Conservation (phyloP, 176 grass and related monocot species). For the Carex myosuroides region DNA sequence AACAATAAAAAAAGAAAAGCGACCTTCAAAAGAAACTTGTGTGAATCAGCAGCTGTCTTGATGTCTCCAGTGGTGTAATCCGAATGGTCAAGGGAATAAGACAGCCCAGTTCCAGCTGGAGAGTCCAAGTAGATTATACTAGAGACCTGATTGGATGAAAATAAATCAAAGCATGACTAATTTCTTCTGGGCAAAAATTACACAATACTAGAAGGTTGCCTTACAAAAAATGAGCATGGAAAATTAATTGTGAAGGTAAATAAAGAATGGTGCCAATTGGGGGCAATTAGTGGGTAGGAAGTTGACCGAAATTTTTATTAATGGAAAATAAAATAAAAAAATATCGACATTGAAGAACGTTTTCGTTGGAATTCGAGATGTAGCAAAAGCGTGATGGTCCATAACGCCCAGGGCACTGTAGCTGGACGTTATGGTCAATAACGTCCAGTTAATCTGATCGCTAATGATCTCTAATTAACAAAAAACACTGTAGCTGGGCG, state of each 20-base stretch:
- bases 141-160: constrained; percentile 45
- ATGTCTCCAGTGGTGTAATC: constrained; percentile 75
- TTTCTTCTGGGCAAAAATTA: background rate
- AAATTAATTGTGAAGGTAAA: background rate
- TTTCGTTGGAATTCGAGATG: no score
- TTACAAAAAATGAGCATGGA: background rate
- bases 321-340: no score
- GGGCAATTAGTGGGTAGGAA: background rate
- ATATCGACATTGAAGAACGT: no score
- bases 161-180: constrained; percentile 6
- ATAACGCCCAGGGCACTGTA: no score
- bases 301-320: no score
- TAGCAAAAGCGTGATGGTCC: no score
- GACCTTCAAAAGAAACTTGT: constrained; percentile 81
- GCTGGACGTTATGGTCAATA: no score
- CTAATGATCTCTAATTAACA: no score
- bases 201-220: background rate
- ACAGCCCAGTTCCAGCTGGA: constrained; percentile 74
- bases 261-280: background rate
- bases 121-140: constrained; percentile 78
- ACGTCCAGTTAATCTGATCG: no score
- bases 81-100: constrained; percentile 57
- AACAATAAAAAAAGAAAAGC: background rate
- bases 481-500: no score
- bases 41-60: constrained; percentile 68